Base-by-base conservation (phyloP, 306 rosid genomes). In the Dryas alaskensis region DNA sequence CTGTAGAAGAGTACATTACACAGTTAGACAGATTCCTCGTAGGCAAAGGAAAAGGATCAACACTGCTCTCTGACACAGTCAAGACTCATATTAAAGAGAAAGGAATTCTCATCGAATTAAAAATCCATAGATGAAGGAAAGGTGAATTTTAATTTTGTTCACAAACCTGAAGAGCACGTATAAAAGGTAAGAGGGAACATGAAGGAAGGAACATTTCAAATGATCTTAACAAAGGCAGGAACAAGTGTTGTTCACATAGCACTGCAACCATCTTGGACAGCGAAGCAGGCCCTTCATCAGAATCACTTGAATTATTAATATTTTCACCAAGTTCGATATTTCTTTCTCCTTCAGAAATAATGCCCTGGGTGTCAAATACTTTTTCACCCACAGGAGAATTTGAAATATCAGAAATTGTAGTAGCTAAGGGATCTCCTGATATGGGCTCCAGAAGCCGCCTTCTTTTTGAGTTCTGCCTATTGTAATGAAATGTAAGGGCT, bases 151-250 rank as follows among this genome's bases (percentile, higher is more conserved):
- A 49, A 81, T 37, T 39, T 69, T 76, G 73, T 65, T 65, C 67
- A 81, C 86, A 66, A 80, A 91, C 98, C 97, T 93, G 97, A 76
- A 91, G 92, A 69, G 97, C 97, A 42, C 96, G 98, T 62, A 93
- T 85, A 87, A 93, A 91, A 37, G 97, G 93, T 76, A 93, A 74
- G 74, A 93, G 79, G 57, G 97, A 87, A 81, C 96, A 89, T 40
- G 98, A 93, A 47, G 98, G 98, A 83, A 93, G 96, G 86, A 93
- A 93, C 98, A 88, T 91, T 77, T 89, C 97, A 76, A 93, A 93
- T 11, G 98, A 97, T 89, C 94, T 91, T 53, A 91, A 86, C 88
- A 93, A 79, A 73, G 98, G 97, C 88, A 88, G 81, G 80, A 89
- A 93, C 73, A 93, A 81, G 54, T 84, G 87, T 70, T 93, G 97